phyloP scores from a whole-genome alignment of 345 rosid species.

The Triadica sebifera region DNA sequence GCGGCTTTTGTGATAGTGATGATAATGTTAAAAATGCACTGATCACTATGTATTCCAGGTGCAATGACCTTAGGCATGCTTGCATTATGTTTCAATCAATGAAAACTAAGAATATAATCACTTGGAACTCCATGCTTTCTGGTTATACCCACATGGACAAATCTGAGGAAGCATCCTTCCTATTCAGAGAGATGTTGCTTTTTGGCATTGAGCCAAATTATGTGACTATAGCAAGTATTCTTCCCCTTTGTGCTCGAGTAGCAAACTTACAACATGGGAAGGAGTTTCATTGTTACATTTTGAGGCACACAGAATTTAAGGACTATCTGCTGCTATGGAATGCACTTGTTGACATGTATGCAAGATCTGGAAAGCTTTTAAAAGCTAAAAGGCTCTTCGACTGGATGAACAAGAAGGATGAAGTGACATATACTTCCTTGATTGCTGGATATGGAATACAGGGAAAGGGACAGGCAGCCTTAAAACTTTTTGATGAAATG shows the following conservation, averaged over 20 bases:
- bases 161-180: constrained; percentile 61
- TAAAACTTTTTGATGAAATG: constrained; percentile 64
- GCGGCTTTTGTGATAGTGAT: constrained; percentile 33
- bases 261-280: constrained; percentile 83
- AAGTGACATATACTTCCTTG: constrained; percentile 78
- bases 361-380: constrained; percentile 65
- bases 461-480: constrained; percentile 55
- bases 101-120: constrained; percentile 44
- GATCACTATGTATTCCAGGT: constrained; percentile 75
- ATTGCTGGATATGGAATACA: constrained; percentile 72
- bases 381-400: constrained; percentile 55
- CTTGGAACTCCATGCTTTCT: constrained; percentile 80
- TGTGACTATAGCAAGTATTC: constrained; percentile 69
- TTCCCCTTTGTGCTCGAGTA: constrained; percentile 73
- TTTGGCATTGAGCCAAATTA: constrained; percentile 60
- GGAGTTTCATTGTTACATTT: constrained; percentile 76
- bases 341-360: constrained; percentile 73
- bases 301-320: constrained; percentile 43
- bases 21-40: constrained; percentile 60
- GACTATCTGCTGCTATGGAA: constrained; percentile 58
- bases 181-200: constrained; percentile 60
- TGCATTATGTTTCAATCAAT: constrained; percentile 39
- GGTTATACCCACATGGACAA: constrained; percentile 51
- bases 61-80: constrained; percentile 49
- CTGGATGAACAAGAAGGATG: constrained; percentile 53